These are phyloP conservation scores for Nemania sp. DNA, from an alignment of 2,329 filamentous ascomycete genomes.

Conservation along the genomic window DNA sequence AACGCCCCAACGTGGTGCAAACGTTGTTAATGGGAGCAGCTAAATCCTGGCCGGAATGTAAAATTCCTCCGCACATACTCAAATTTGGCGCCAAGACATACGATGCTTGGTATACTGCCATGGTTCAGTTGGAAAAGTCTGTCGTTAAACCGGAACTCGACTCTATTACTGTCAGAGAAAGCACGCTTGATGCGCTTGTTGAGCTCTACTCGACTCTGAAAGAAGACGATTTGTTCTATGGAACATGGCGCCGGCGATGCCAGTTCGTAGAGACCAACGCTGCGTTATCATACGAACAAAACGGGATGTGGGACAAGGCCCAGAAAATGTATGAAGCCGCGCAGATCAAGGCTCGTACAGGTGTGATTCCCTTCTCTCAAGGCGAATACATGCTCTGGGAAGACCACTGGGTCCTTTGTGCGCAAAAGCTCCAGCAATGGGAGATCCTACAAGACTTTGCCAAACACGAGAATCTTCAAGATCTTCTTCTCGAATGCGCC, in stretches of 20 bases:
- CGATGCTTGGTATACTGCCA: constrained; percentile 95
- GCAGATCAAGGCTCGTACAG: constrained; percentile 95
- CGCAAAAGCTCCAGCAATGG: constrained; percentile 98
- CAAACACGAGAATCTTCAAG: constrained; percentile 98
- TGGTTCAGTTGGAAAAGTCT: constrained; percentile 86
- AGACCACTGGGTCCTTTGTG: constrained; percentile 97
- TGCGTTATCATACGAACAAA: constrained; percentile 96
- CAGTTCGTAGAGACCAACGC: constrained; percentile 98
- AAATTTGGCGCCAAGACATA: constrained; percentile 95
- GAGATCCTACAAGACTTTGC: constrained; percentile 97
- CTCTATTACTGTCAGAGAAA: constrained; percentile 83
- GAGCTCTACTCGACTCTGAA: constrained; percentile 89
- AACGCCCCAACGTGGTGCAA: constrained; percentile 92
- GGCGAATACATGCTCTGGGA: constrained; percentile 99
- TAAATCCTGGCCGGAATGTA: constrained; percentile 82
- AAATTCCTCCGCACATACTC: constrained; percentile 92
- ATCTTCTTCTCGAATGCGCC: constrained; percentile 90
- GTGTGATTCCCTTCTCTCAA: constrained; percentile 93
- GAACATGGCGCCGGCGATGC: constrained; percentile 91
- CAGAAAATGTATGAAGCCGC: constrained; percentile 96
- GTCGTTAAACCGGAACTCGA: constrained; percentile 85
- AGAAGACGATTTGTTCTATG: constrained; percentile 97
- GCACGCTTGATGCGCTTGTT: constrained; percentile 92
- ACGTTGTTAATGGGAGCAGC: constrained; percentile 88
- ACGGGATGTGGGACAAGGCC: constrained; percentile 99